A percentile compares a stretch with the other conserved stretches of the same genome.
Conservation (phyloP, 371 early-diverging fungal genomes). For the Haplosporangium sp. region DNA sequence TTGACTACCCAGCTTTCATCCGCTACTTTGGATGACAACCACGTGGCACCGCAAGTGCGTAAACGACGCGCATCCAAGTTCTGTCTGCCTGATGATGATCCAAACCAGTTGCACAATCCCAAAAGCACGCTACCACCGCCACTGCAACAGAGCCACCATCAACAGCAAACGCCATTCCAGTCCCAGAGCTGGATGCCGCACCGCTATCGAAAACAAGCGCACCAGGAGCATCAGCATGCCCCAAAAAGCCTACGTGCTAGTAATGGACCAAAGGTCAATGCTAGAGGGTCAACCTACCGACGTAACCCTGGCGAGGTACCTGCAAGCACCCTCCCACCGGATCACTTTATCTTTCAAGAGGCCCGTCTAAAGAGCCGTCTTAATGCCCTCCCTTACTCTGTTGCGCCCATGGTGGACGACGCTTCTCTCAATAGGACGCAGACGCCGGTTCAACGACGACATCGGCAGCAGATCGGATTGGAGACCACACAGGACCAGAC, state of each 20-base stretch:
- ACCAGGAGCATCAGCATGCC: neutral
- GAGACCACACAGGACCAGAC: neutral
- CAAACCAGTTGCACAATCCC: neutral
- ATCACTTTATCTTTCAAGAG: conserved; percentile 42
- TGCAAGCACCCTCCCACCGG: conserved; percentile 42
- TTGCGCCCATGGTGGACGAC: too few relatives aligned
- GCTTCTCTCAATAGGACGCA: too few relatives aligned
- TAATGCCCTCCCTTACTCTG: neutral
- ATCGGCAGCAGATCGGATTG: too few relatives aligned
- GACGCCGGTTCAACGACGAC: too few relatives aligned
- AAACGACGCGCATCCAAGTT: conserved; percentile 27
- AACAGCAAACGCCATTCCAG: too few relatives aligned
- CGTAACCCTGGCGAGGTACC: conserved; percentile 45
- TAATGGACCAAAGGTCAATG: neutral
- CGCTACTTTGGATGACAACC: too few relatives aligned
- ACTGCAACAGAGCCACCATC: conserved; percentile 10
- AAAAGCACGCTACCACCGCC: neutral
- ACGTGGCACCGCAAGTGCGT: neutral
- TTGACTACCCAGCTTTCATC: too few relatives aligned
- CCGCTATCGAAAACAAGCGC: neutral
- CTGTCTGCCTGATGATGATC: neutral
- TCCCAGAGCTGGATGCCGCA: neutral
- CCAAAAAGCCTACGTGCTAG: neutral
- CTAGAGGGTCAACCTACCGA: conserved; percentile 1
- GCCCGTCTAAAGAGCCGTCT: conserved; percentile 12